A percentile compares a stretch with the other conserved stretches of the same genome.
Evolutionary conservation across 495 filamentous ascomycete species (phyloP).

Genomic region (Aspergillus ellipticus): DNA sequence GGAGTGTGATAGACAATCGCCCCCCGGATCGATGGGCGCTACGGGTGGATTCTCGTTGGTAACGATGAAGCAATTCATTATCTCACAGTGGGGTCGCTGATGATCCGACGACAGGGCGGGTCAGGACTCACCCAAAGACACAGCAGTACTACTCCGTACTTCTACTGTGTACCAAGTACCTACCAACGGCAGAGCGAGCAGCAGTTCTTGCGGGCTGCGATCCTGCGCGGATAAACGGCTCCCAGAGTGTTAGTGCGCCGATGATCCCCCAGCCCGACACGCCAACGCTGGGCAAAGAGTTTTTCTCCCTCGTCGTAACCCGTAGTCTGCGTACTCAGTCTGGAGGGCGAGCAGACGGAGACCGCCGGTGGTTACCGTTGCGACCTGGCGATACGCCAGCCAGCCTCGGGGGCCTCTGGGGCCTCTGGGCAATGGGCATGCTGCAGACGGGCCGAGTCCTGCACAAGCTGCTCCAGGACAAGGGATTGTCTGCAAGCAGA

Average conservation of each 20-base stretch:
- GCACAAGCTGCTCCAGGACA: neutral
- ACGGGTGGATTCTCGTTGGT: neutral
- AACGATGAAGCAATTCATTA: constrained; percentile 5
- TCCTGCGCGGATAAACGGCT: constrained; percentile 9
- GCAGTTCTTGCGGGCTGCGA: neutral
- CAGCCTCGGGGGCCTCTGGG: neutral
- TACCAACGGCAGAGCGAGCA: no score
- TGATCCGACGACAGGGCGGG: neutral
- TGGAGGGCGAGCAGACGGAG: neutral
- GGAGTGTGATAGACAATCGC: no score
- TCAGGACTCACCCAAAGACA: no score
- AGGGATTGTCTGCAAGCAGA: constrained; percentile 1
- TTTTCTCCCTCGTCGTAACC: neutral
- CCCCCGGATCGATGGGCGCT: neutral
- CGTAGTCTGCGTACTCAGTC: neutral
- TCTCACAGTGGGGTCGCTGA: constrained; percentile 8
- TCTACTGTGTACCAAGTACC: no score
- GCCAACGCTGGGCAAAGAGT: no score
- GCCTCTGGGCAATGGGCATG: neutral
- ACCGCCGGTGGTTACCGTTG: constrained; percentile 1
- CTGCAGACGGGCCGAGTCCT: neutral
- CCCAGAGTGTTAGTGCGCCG: constrained; percentile 1
- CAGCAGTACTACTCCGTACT: no score
- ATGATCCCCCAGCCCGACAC: neutral
- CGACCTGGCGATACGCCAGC: neutral